phyloP scores from a whole-genome alignment of 1,139 yeast species.

The Blastobotrys ciferrii region DNA sequence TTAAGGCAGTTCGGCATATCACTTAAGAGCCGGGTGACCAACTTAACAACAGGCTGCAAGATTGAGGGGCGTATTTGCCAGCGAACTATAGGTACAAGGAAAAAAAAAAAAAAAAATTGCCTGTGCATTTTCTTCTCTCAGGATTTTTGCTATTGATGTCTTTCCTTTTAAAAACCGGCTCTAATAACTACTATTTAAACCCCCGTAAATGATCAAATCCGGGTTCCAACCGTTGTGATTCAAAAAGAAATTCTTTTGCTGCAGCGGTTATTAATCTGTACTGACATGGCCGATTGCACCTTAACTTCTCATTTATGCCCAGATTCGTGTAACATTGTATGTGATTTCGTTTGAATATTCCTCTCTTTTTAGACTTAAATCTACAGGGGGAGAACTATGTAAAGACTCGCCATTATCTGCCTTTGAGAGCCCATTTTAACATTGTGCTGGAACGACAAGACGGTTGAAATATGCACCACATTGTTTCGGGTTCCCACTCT shows the following conservation, averaged over 20 bases:
- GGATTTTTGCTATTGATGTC: background rate
- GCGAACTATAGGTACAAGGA: too few species aligned
- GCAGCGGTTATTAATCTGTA: background rate
- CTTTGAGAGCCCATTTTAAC: background rate
- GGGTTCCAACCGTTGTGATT: background rate
- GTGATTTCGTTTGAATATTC: too few species aligned
- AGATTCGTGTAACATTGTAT: background rate
- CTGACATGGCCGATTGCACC: background rate
- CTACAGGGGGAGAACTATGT: too few species aligned
- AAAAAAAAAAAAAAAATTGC: too few species aligned
- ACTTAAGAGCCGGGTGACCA: background rate
- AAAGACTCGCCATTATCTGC: background rate
- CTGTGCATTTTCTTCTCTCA: too few species aligned
- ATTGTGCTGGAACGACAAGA: background rate
- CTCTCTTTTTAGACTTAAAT: too few species aligned
- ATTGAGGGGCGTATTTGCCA: background rate
- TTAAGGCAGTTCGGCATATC: background rate
- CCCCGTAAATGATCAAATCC: too few species aligned
- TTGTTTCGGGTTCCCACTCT: background rate
- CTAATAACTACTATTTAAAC: background rate
- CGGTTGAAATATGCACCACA: background rate
- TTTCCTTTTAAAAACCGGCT: background rate
- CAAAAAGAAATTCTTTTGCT: background rate
- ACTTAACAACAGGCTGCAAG: background rate
- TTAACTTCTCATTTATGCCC: background rate